Evolutionary conservation across 2,329 filamentous ascomycete species (phyloP), one percentile per base, ranked within the genome.

Genomic region (Colletotrichum sidae): DNA sequence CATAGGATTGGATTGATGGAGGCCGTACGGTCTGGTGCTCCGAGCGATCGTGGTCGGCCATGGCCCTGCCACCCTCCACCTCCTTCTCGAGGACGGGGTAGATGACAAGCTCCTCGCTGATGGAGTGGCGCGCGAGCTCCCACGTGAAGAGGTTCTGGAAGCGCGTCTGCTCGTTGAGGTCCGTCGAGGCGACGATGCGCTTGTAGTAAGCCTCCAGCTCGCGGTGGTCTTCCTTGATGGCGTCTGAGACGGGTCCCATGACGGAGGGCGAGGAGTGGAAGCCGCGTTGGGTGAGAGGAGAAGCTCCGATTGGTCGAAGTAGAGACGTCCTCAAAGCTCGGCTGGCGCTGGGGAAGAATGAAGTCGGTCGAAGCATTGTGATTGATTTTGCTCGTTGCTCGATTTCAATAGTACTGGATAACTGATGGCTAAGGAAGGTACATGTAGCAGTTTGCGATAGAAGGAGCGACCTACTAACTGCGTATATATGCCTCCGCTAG

Each of bases 41-140:
- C 3, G 75, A 68, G 9, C 84, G 78, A 70, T 87, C 83, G 49
- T 79, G 78, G 12, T 84, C 79, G 0, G 83, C 82, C 68, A 84
- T 72, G 2, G 72, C 68, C 39, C 78, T 76, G 50, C 84, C 84
- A 1, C 76, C 72, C 1, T 77, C 73, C 15, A 87, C 67, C 58
- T 84, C 72, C 62, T 82, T 80, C 69, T 86, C 83, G 15, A 88
- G 75, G 2, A 82, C 84, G 0, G 86, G 85, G 65, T 87, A 87
- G 1, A 88, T 76, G 9, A 88, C 76, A 0, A 84, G 70, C 68
- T 85, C 82, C 65, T 85, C 81, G 7, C 75, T 75, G n/a, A 84
- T 74, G 0, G 80, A 81, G 69, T 84, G 82, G 2, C 82, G 77
- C 1, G 82, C 80, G 0, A 85, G 72, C 55, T 84, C 81, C 83